Evolutionary conservation across 352 stramenopile genomes (phyloP), one percentile per base, ranked within the genome.

Genomic region (Globisporangium mamillatum): DNA sequence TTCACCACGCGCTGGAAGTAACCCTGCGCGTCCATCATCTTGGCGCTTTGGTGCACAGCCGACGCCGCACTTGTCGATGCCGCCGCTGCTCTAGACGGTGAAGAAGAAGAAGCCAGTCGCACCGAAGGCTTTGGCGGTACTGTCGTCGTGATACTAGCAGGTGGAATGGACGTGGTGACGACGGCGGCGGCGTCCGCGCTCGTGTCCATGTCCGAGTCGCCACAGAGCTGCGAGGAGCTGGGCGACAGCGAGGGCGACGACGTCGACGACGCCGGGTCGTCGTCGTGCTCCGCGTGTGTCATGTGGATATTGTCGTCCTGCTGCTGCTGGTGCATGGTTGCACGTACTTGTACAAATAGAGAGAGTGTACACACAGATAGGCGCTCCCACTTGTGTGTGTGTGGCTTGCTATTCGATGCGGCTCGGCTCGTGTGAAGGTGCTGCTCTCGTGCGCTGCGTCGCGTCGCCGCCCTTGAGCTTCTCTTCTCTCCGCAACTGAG

Each of bases 1-100:
- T 94, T 93, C 36, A 95, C 88, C 32, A 93, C 84, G 16, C 68
- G 78, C 64, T 91, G 84, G 73, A 95, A 95, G 53, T 77, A 70
- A 22, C 67, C 64, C 67, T 95, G 88, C 22, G 86, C 86, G 41
- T 92, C 82, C 65, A 85, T 70, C 76, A 93, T 93, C 68, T 77
- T 76, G 44, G 75, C 72, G 60, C 78, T 85, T 55, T 81, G 71
- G 46, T 78, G 73, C 57, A 60, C 64, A 24, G 53, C 55, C 22
- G 64, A 9, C 10, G 24, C 20, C 6, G 32, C 4, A 14, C 38
- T 10, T 8, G 60, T 29, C 46, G 25, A 24, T 32, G 46, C 27
- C 4, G 20, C 60, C 2, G 60, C 10, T 29, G 12, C 41, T 58
- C 44, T 29, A 0, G 24, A 54, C 9, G 60, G 27, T 4, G 46